These are phyloP conservation scores for Chrysanthemum seticuspe DNA, from an alignment of 129 eudicot species.

Conservation along the genomic window DNA sequence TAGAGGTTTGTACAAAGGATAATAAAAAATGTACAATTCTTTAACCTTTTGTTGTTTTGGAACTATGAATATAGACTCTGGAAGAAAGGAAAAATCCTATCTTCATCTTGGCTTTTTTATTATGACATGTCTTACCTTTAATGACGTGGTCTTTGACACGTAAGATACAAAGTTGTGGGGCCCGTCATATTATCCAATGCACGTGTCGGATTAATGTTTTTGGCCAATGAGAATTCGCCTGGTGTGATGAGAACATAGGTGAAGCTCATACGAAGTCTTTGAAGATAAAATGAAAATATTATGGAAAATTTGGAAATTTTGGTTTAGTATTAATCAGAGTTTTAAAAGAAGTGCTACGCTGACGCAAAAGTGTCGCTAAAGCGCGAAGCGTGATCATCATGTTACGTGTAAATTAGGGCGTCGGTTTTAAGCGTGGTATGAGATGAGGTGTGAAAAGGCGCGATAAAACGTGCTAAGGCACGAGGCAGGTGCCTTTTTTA, in stretches of 20 bases:
- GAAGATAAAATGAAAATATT: too few relatives aligned
- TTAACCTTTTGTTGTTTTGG: not conserved
- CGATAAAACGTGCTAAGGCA: too few relatives aligned
- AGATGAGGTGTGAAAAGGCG: too few relatives aligned
- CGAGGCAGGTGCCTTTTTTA: too few relatives aligned
- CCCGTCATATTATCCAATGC: constrained; percentile 31
- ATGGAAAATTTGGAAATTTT: too few relatives aligned
- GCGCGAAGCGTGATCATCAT: too few relatives aligned
- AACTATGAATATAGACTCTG: constrained; percentile 5
- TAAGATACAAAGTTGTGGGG: constrained; percentile 23
- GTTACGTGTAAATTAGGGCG: too few relatives aligned
- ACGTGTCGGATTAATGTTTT: constrained; percentile 28
- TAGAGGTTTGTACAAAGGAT: not conserved
- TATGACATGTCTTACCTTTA: constrained; percentile 40
- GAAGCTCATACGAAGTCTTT: not conserved
- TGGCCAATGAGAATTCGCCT: constrained; percentile 32
- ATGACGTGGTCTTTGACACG: constrained; percentile 40
- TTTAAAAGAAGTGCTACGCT: too few relatives aligned
- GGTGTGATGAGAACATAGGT: constrained; percentile 11
- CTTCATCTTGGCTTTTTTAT: constrained; percentile 26
- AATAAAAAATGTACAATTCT: constrained; percentile 6
- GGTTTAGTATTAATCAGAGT: too few relatives aligned
- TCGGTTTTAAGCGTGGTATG: too few relatives aligned
- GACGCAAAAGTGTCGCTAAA: too few relatives aligned
- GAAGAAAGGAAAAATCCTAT: constrained; percentile 36